A percentile compares a stretch with the other conserved stretches of the same genome.
Conservation (phyloP, 495 filamentous ascomycete genomes). For the Aspergillus indologenus region DNA sequence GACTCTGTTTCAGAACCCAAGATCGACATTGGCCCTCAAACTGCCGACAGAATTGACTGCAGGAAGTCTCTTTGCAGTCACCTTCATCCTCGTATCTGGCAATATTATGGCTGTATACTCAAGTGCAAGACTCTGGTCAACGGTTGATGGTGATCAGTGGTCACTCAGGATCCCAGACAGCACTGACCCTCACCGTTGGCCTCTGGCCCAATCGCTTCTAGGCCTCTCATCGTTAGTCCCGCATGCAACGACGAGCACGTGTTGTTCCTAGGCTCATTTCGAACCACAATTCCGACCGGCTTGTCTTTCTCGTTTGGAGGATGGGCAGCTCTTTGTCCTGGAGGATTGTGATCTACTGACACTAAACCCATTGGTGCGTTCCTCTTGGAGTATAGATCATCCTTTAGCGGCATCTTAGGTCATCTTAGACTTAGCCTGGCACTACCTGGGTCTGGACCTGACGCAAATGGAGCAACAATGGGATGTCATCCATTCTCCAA, state of each 20-base stretch:
- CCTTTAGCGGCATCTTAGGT: background rate
- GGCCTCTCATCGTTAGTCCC: conserved; percentile 15
- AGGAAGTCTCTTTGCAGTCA: no score
- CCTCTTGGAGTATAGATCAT: background rate
- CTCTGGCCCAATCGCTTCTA: conserved; percentile 5
- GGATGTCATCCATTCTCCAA: background rate
- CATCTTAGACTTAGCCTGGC: background rate
- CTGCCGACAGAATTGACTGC: no score
- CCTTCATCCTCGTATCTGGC: no score
- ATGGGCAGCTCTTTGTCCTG: conserved; percentile 7
- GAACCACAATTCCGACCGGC: background rate
- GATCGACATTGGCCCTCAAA: no score
- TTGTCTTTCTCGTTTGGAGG: background rate
- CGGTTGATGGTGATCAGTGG: background rate
- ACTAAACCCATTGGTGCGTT: background rate
- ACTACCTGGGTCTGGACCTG: background rate
- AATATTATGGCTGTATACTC: background rate
- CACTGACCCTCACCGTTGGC: background rate
- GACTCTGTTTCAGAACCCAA: background rate
- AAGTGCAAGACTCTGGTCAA: background rate
- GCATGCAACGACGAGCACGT: conserved; percentile 27
- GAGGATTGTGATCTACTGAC: background rate
- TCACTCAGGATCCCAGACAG: background rate
- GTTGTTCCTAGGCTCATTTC: conserved; percentile 7
- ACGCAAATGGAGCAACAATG: background rate